Evolutionary conservation across 805 yeast genomes (phyloP).

Genomic region (Myxozyma kluyveri): DNA sequence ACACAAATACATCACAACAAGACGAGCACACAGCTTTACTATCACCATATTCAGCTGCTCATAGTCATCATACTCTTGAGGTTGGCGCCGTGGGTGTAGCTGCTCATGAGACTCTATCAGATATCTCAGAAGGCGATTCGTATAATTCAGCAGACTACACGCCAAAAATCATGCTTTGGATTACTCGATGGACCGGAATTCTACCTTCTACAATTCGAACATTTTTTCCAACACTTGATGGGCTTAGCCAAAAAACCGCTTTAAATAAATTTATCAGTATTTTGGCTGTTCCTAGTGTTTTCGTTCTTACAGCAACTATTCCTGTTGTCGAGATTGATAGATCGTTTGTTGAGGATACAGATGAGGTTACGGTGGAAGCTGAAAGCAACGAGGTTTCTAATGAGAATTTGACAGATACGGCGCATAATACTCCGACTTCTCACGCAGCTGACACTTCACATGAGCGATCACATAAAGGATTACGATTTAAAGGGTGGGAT

Average conservation of each 20-base stretch:
- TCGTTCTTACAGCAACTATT: conserved; percentile 36
- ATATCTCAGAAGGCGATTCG: conserved; percentile 10
- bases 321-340: conserved; percentile 35
- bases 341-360: too few species aligned
- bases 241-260: conserved; percentile 32
- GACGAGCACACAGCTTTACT: neutral
- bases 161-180: neutral
- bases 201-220: neutral
- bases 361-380: too few species aligned
- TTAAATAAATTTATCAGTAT: conserved; percentile 32
- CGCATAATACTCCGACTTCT: too few species aligned
- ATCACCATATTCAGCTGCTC: neutral
- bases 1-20: neutral
- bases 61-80: neutral
- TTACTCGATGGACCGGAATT: neutral
- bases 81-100: too few species aligned
- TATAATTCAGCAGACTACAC: neutral
- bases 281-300: conserved; percentile 36
- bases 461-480: too few species aligned
- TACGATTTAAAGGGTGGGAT: conserved; percentile 23
- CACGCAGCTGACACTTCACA: too few species aligned
- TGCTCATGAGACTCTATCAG: conserved; percentile 5
- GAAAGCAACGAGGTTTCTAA: too few species aligned
- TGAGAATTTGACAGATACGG: too few species aligned
- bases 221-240: conserved; percentile 37